Conservation (phyloP, 2,329 filamentous ascomycete genomes). For the Aspergillus spinulosporus region DNA sequence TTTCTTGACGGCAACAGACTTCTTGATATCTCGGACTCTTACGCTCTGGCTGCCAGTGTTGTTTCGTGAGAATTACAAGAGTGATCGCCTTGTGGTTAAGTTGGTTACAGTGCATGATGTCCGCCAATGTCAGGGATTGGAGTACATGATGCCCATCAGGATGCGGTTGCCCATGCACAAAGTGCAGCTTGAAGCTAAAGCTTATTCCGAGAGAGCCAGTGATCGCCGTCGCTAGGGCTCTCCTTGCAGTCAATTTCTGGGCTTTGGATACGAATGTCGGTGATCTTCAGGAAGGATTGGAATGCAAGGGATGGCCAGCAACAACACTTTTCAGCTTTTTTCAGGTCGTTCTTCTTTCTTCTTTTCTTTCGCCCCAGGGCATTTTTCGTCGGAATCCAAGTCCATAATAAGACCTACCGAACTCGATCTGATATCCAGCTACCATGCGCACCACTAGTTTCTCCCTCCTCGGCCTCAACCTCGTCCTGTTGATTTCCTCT, state of each 20-base stretch:
- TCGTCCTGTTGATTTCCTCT: constrained; percentile 6
- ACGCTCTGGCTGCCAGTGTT: no score
- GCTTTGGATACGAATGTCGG: background rate
- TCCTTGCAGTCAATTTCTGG: background rate
- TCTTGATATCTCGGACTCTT: no score
- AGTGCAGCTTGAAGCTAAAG: no score
- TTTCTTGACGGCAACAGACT: no score
- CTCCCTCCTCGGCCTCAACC: constrained; percentile 1
- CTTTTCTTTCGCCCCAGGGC: background rate
- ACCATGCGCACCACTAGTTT: constrained; percentile 1
- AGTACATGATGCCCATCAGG: no score
- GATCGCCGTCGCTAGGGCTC: background rate
- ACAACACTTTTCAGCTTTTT: background rate
- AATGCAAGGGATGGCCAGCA: background rate
- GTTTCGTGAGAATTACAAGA: no score
- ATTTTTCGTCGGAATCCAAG: background rate
- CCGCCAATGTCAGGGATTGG: no score
- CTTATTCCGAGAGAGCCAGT: no score
- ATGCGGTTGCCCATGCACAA: no score
- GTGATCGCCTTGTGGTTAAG: no score
- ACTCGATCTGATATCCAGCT: background rate
- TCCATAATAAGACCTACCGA: no score
- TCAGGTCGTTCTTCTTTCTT: background rate
- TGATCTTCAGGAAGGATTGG: background rate
- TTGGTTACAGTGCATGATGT: no score